Base-by-base conservation (phyloP, 495 filamentous ascomycete species). In the Durotheca rogersii region DNA sequence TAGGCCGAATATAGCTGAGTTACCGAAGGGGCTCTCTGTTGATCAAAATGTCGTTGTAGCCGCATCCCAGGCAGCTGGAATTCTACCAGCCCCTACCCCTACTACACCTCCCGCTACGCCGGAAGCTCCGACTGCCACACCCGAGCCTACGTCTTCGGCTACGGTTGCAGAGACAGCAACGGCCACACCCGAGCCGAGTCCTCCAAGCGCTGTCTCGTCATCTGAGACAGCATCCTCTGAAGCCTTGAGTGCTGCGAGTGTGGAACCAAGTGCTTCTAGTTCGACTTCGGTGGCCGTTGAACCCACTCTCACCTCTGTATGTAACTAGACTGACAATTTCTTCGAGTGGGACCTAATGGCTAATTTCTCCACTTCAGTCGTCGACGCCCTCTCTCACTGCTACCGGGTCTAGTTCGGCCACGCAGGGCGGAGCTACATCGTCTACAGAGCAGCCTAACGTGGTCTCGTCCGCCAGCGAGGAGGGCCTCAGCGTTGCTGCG, bases 401-500 rank as follows among this genome's bases (percentile, higher is more conserved):
- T 19, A 51, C 40, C 27, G 25, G 30, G 1, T 14, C 29, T 7
- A 27, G 23, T 6, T 37, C 40, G 7, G 50, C 33, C 12, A 57
- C 44, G 21, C 47, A 58, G 5, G 53, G 21, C 14, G 61, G 41
- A 25, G 16, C 56, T n/a, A 42, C 58, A 5, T 45, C 46, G 21
- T 30, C 47, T 0, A 47, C 52, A 9, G 42, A 56, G 2, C 44
- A 34, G 21, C 25, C 58, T 1, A 41, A 32, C 23, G 23, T 29
- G 1, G 38, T 9, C 6, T 40, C 55, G 14, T 20, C 44, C 23
- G 1, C 33, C 10, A 18, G 7, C 9, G n/a, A 36, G n/a, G 9
- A 36, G 15, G 62, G 58, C 0, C 46, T 76, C 11, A 57, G 58
- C 10, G 58, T 61, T 4, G 68, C 65, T 3, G 72, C 61, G 1